Conservation (phyloP, 2,329 filamentous ascomycete species). For the Metarhizium rileyi region DNA sequence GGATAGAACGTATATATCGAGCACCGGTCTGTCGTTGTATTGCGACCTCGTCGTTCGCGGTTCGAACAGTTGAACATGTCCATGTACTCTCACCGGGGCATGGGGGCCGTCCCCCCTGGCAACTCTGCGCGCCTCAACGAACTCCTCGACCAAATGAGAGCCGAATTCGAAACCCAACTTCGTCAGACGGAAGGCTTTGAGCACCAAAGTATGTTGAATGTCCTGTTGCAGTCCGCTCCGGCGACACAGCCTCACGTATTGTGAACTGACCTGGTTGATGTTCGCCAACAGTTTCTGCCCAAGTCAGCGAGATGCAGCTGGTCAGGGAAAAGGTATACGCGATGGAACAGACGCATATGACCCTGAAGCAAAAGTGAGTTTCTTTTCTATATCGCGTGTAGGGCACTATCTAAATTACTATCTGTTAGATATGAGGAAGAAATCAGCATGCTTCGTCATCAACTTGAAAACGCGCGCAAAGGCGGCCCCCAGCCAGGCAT, state of each 20-base stretch:
- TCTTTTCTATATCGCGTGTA: background rate
- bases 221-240: background rate
- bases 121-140: slow-evolving; percentile 67
- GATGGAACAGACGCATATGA: slow-evolving; percentile 81
- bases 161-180: slow-evolving; percentile 81
- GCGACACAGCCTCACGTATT: background rate
- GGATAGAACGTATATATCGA: background rate
- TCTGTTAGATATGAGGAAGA: slow-evolving; percentile 82
- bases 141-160: slow-evolving; percentile 80
- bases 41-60: background rate
- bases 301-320: slow-evolving; percentile 91
- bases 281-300: slow-evolving; percentile 59
- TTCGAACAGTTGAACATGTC: slow-evolving; percentile 35
- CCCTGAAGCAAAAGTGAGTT: slow-evolving; percentile 82
- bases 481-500: slow-evolving; percentile 48
- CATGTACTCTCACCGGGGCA: slow-evolving; percentile 88
- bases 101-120: slow-evolving; percentile 57
- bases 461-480: slow-evolving; percentile 69
- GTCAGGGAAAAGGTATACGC: slow-evolving; percentile 88
- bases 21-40: background rate
- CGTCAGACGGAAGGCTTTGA: slow-evolving; percentile 80
- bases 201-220: slow-evolving; percentile 68
- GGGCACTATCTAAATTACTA: slow-evolving; percentile 6
- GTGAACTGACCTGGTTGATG: background rate
- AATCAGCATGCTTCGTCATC: slow-evolving; percentile 72